phyloP scores from a whole-genome alignment of 129 eudicot species.

The Tagetes patula region DNA sequence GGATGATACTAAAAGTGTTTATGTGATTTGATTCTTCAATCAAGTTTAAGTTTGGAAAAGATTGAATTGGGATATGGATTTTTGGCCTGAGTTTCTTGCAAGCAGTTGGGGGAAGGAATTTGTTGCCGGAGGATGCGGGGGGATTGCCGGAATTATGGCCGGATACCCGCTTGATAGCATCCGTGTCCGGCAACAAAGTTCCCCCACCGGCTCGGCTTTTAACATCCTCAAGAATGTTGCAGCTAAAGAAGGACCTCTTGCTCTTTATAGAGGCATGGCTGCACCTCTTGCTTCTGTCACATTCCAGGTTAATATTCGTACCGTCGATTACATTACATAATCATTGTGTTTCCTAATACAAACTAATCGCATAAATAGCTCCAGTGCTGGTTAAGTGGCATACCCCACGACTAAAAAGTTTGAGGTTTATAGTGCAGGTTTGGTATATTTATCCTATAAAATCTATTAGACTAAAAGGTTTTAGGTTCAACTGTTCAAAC shows the following conservation, averaged over 20 bases:
- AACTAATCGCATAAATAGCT: neutral
- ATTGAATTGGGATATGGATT: slow-evolving; percentile 46
- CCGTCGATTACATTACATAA: neutral
- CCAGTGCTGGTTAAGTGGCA: no score
- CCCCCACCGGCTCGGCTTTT: slow-evolving; percentile 53
- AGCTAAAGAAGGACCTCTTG: slow-evolving; percentile 60
- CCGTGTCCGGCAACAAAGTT: slow-evolving; percentile 70
- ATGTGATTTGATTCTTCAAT: neutral
- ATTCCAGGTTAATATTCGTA: slow-evolving; percentile 60
- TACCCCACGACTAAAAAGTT: no score
- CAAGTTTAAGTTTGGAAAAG: neutral
- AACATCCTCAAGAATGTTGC: slow-evolving; percentile 49
- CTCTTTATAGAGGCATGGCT: slow-evolving; percentile 85
- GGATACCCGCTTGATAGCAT: slow-evolving; percentile 82
- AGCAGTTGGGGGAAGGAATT: slow-evolving; percentile 83
- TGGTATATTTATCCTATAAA: no score
- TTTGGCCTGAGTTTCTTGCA: slow-evolving; percentile 84
- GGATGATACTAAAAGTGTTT: slow-evolving; percentile 29
- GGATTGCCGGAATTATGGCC: slow-evolving; percentile 63
- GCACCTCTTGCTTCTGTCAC: slow-evolving; percentile 94
- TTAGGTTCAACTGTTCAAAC: no score
- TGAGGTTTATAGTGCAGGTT: no score
- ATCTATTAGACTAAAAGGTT: no score
- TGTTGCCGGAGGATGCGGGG: slow-evolving; percentile 87
- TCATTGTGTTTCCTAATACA: neutral